Evolutionary conservation across 2,329 filamentous ascomycete species (phyloP), one percentile per base, ranked within the genome.

Genomic region (Microsporum ferrugineum): DNA sequence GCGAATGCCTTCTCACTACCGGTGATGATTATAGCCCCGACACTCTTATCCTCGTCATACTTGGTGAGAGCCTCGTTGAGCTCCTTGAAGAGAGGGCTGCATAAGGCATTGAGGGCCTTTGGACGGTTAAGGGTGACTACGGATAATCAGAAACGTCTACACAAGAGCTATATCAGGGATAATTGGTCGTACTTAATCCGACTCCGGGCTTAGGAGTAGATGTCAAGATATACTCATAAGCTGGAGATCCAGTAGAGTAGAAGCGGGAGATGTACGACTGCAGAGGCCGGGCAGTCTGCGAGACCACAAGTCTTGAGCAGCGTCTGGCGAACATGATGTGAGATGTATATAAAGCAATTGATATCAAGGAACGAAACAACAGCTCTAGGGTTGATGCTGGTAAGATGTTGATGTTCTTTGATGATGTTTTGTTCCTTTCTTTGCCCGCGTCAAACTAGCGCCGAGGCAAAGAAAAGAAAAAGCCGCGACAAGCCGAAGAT

Each of bases 81-180:
- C 78, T 99, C 94, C 67, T 78, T 80, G 73, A 99, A 96, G 58
- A 99, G 85, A 7, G 92, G 90, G 5, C 89, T 94, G 76, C 83
- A 92, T 65, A 99, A 84, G 53, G 94, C 94, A 75, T 99, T 99
- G 71, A 96, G 85, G 51, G 92, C 91, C 80, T 95, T 96, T 65
- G 94, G 94, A 51, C 94, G 88, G 81, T 95, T 90, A 66, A 99
- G 80, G 12, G 91, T 94, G 70, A 97, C 92, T 96, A 67, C 7
- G 17, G 31, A 49, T 27, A 2, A 12, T 57, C 31, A 57, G 55
- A 5, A 41, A 43, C 2, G 36, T 57, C 34, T 7, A 14, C 33
- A n/a, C 17, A 39, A 43, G 5, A 7, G 36, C 14, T 43, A 29
- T 58, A 8, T 23, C 23, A 51, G 27, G 31, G 27, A 45, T 33